Conservation (phyloP, 257 asterid genomes). For the Gentiana dahurica region DNA sequence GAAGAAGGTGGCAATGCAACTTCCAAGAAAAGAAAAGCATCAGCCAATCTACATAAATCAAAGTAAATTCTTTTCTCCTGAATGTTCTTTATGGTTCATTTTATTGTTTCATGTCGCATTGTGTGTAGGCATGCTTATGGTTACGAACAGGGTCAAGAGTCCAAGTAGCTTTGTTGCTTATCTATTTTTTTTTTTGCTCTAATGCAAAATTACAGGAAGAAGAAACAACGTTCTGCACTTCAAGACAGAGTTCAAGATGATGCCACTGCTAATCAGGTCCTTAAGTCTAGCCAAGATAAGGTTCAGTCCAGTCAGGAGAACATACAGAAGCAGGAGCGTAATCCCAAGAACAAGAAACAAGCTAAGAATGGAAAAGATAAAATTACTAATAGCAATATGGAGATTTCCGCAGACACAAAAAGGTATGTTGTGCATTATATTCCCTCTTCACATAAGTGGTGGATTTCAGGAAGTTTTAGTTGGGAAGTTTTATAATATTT, state of each 20-base stretch:
- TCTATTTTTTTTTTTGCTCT: neutral
- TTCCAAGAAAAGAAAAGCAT: slow-evolving; percentile 60
- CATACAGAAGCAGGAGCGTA: too few species aligned
- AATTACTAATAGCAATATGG: too few species aligned
- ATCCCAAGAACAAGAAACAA: too few species aligned
- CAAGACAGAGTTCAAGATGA: too few species aligned
- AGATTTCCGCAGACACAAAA: too few species aligned
- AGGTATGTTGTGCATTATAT: too few species aligned
- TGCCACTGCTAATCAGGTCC: slow-evolving; percentile 15
- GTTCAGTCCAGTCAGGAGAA: neutral
- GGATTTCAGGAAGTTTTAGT: too few species aligned
- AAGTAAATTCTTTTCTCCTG: slow-evolving; percentile 27
- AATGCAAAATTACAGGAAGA: slow-evolving; percentile 33
- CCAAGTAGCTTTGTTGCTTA: neutral
- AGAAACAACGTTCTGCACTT: slow-evolving; percentile 32
- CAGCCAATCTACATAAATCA: slow-evolving; percentile 36
- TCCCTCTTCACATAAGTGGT: too few species aligned
- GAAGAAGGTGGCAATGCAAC: slow-evolving; percentile 23
- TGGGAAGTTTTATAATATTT: too few species aligned
- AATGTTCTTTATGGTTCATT: slow-evolving; percentile 2
- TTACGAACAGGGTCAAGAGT: neutral
- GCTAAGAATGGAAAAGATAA: too few species aligned
- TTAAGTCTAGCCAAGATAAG: slow-evolving; percentile 23
- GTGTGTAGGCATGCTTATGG: neutral
- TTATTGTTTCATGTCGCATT: neutral